A percentile compares a stretch with the other conserved stretches of the same genome.
phyloP scores from a whole-genome alignment of 1,284 basidiomycete species.

The Ustilago shanxiensis region DNA sequence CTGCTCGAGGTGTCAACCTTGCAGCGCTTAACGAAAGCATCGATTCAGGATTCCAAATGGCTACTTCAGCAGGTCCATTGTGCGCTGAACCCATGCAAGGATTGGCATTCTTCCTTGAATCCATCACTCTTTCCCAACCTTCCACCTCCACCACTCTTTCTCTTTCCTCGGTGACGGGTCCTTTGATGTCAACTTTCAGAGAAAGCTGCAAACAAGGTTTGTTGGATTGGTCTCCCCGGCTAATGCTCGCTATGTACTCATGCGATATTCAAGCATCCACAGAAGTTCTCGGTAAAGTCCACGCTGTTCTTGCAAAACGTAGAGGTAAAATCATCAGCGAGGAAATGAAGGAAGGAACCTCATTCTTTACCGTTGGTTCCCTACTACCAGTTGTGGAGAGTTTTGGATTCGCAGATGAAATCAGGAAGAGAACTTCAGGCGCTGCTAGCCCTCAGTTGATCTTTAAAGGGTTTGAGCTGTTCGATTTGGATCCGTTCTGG shows the following conservation, averaged over 20 bases:
- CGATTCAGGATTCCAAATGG: slow-evolving; percentile 95
- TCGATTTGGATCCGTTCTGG: slow-evolving; percentile 89
- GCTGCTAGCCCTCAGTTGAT: slow-evolving; percentile 96
- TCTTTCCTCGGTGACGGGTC: slow-evolving; percentile 84
- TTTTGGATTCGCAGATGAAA: slow-evolving; percentile 98
- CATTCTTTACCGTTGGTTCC: slow-evolving; percentile 91
- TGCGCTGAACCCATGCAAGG: slow-evolving; percentile 96
- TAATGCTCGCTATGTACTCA: slow-evolving; percentile 98
- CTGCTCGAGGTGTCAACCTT: slow-evolving; percentile 14
- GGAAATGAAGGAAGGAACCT: slow-evolving; percentile 98
- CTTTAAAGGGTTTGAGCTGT: slow-evolving; percentile 80
- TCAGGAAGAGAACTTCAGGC: slow-evolving; percentile 94
- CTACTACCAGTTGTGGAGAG: slow-evolving; percentile 95
- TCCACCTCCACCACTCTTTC: slow-evolving; percentile 77
- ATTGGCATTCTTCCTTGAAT: slow-evolving; percentile 89
- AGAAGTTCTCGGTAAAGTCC: slow-evolving; percentile 97
- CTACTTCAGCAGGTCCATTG: slow-evolving; percentile 90
- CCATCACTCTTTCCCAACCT: slow-evolving; percentile 70
- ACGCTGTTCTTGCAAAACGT: slow-evolving; percentile 90
- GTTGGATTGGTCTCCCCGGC: slow-evolving; percentile 95
- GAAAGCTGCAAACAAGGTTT: slow-evolving; percentile 90
- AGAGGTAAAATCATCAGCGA: slow-evolving; percentile 92
- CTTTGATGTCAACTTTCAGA: slow-evolving; percentile 86
- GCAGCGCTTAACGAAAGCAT: slow-evolving; percentile 72
- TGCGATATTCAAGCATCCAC: slow-evolving; percentile 99